These are phyloP conservation scores for Hypericum androsaemum DNA, from an alignment of 345 rosid species.

Conservation along the genomic window DNA sequence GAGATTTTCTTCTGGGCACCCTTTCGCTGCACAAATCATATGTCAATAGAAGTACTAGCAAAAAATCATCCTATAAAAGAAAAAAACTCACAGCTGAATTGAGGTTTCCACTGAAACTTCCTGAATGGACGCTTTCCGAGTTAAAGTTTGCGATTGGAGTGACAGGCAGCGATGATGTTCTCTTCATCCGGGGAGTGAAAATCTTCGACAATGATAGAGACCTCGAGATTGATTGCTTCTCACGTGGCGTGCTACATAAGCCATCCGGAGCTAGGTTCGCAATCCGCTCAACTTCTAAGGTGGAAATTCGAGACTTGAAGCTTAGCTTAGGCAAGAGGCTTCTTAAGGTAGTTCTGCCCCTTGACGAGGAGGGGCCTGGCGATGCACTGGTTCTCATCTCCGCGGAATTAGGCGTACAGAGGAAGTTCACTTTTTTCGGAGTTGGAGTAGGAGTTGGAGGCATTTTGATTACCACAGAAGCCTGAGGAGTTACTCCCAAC, in stretches of 20 bases:
- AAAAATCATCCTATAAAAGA: slow-evolving; percentile 3
- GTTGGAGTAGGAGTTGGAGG: slow-evolving; percentile 70
- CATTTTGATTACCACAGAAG: slow-evolving; percentile 44
- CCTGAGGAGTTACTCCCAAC: slow-evolving; percentile 26
- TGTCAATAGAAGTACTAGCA: slow-evolving; percentile 5
- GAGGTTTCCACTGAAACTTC: slow-evolving; percentile 28
- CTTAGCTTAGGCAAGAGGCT: slow-evolving; percentile 48
- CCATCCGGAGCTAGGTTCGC: slow-evolving; percentile 25
- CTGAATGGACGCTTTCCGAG: slow-evolving; percentile 38
- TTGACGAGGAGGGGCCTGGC: slow-evolving; percentile 42
- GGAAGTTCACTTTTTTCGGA: slow-evolving; percentile 75
- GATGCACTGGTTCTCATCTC: slow-evolving; percentile 32
- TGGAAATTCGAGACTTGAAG: slow-evolving; percentile 45
- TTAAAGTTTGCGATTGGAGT: slow-evolving; percentile 33
- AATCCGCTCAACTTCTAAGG: slow-evolving; percentile 47
- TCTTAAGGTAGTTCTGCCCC: slow-evolving; percentile 55
- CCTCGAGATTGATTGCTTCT: slow-evolving; percentile 62
- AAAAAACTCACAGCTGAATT: slow-evolving; percentile 46
- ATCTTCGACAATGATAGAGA: slow-evolving; percentile 72
- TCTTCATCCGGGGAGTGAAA: slow-evolving; percentile 69
- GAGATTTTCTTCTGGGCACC: slow-evolving; percentile 35
- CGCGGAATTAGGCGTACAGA: slow-evolving; percentile 42
- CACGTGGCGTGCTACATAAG: slow-evolving; percentile 31
- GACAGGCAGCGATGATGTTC: slow-evolving; percentile 79
- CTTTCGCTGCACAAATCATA: slow-evolving; percentile 39